phyloP scores from a whole-genome alignment of 768 basidiomycete species.

The Cubamyces sp. region DNA sequence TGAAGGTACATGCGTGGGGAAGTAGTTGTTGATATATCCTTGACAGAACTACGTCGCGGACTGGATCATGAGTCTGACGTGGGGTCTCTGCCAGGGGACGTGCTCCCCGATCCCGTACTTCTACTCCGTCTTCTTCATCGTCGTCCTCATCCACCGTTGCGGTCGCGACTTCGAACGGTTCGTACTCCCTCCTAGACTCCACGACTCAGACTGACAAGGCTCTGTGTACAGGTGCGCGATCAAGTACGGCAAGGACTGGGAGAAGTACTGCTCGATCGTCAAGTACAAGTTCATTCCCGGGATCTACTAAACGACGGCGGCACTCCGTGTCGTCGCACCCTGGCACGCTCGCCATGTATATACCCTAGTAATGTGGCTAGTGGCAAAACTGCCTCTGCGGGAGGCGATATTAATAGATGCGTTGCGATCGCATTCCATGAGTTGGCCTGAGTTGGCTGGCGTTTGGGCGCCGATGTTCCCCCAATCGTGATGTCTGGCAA shows the following conservation, averaged over 20 bases:
- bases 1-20: not conserved
- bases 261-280: slow-evolving; percentile 83
- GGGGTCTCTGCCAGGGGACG: slow-evolving; percentile 80
- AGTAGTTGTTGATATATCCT: not conserved
- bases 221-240: slow-evolving; percentile 61
- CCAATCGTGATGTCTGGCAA: too few relatives aligned
- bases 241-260: slow-evolving; percentile 97
- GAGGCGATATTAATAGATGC: not conserved
- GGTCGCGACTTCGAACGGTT: slow-evolving; percentile 93
- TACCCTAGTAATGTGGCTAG: slow-evolving; percentile 8
- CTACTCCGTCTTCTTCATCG: slow-evolving; percentile 96
- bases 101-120: slow-evolving; percentile 91
- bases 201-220: slow-evolving; percentile 14
- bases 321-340: not conserved
- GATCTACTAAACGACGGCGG: slow-evolving; percentile 59
- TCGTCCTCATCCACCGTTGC: slow-evolving; percentile 88
- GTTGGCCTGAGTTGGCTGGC: too few relatives aligned
- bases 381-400: not conserved
- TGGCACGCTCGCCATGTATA: not conserved
- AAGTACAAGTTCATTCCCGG: slow-evolving; percentile 90
- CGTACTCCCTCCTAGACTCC: slow-evolving; percentile 22
- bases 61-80: slow-evolving; percentile 83
- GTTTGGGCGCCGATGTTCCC: too few relatives aligned
- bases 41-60: slow-evolving; percentile 91
- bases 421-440: not conserved